Evolutionary conservation across 129 eudicot genomes (phyloP).

Genomic region (Rutidosis leptorrhynchoides): DNA sequence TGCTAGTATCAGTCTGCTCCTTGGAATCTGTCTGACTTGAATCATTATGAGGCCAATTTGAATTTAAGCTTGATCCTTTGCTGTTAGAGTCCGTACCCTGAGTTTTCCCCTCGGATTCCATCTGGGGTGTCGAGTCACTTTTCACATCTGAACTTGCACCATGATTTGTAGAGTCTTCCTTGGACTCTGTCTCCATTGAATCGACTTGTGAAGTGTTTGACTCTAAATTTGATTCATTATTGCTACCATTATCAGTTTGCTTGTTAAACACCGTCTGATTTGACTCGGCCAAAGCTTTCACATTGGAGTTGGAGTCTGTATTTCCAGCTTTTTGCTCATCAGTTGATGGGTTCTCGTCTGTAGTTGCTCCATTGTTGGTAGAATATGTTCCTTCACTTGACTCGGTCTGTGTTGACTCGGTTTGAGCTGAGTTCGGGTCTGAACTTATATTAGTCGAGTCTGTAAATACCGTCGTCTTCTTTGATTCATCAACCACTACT

Average conservation of each 20-base stretch:
- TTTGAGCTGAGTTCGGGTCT: slow-evolving; percentile 28
- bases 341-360: slow-evolving; percentile 11
- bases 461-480: slow-evolving; percentile 22
- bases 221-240: slow-evolving; percentile 27
- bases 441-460: slow-evolving; percentile 32
- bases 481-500: slow-evolving; percentile 36
- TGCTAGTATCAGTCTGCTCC: slow-evolving; percentile 22
- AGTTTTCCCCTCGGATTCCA: slow-evolving; percentile 15
- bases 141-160: slow-evolving; percentile 16
- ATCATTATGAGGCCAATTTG: slow-evolving; percentile 13
- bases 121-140: slow-evolving; percentile 7
- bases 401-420: slow-evolving; percentile 19
- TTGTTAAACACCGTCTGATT: slow-evolving; percentile 26
- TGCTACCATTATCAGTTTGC: slow-evolving; percentile 20
- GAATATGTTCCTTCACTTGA: slow-evolving; percentile 20
- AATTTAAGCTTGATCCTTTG: slow-evolving; percentile 14
- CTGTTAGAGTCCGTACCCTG: slow-evolving; percentile 17
- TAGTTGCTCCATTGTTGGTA: slow-evolving; percentile 23
- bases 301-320: slow-evolving; percentile 21
- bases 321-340: slow-evolving; percentile 34
- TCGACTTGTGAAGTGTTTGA: slow-evolving; percentile 23
- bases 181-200: slow-evolving; percentile 20
- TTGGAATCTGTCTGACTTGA: slow-evolving; percentile 11
- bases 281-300: slow-evolving; percentile 10
- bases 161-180: slow-evolving; percentile 22